These are phyloP conservation scores for Myochromella boudieri DNA, from an alignment of 768 basidiomycete species.

Conservation along the genomic window DNA sequence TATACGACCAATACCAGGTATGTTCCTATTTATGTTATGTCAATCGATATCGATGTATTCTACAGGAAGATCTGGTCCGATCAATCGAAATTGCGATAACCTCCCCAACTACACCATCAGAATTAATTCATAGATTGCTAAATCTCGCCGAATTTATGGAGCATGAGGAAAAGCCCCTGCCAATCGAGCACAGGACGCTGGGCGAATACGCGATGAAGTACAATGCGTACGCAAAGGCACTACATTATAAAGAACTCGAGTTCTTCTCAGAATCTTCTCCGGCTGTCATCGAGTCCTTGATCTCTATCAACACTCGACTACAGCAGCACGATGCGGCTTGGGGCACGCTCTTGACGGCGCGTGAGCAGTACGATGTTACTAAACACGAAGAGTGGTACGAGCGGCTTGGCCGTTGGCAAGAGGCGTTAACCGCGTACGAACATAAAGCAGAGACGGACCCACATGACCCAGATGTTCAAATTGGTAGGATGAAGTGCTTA, in stretches of 20 bases:
- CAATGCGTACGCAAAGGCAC: constrained; percentile 94
- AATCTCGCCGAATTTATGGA: constrained; percentile 99
- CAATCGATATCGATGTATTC: constrained; percentile 4
- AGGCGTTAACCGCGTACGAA: constrained; percentile 85
- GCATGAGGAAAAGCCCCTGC: constrained; percentile 93
- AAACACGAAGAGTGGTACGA: constrained; percentile 99
- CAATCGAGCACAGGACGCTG: constrained; percentile 89
- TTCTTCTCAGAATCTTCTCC: constrained; percentile 92
- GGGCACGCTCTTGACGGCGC: constrained; percentile 90
- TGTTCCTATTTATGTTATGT: constrained; percentile 15
- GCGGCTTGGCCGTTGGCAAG: constrained; percentile 93
- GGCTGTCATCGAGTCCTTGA: constrained; percentile 89
- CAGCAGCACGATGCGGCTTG: constrained; percentile 98
- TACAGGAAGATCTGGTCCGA: constrained; percentile 89
- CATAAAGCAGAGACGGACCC: constrained; percentile 77
- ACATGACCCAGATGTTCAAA: constrained; percentile 69
- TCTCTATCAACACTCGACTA: constrained; percentile 93
- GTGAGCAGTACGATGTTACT: constrained; percentile 85
- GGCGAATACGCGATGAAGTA: constrained; percentile 93
- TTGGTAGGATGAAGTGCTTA: constrained; percentile 93
- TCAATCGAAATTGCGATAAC: constrained; percentile 86
- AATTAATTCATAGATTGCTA: constrained; percentile 86
- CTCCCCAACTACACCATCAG: constrained; percentile 74
- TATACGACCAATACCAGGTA: constrained; percentile 97
- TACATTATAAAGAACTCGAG: constrained; percentile 98